Base-by-base conservation (phyloP, 2,329 filamentous ascomycete genomes). In the Sporothrix brasiliensis region DNA sequence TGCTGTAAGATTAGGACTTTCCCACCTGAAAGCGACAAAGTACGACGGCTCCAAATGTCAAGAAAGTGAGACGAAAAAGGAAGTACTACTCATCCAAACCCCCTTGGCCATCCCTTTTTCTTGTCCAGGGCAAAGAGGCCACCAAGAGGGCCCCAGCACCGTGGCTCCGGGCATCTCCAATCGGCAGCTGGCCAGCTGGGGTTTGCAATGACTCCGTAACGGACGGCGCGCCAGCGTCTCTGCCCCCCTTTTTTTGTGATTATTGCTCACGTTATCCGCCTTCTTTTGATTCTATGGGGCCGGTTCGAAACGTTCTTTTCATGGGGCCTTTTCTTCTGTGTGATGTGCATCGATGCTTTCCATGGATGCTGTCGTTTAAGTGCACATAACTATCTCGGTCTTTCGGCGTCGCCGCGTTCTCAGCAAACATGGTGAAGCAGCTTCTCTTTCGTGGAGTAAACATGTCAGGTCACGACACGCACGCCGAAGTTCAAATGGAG, bases 131-230 rank as follows among this genome's bases (percentile, higher is more conserved):
- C 41, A 44, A 44, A 34, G 34, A 34, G 34, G 34, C 34, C 34
- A 34, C 34, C 34, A 34, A 44, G 30, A 65, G 41, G 34, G 66
- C 27, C 44, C 68, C 70, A 72, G 21, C 54, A 67, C 63, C 70
- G 58, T 71, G 70, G 70, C 56, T 68, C 41, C 65, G 54, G 70
- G 70, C 70, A 69, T 68, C 68, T 72, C 49, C 19, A 72, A 72
- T 66, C 66, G 69, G 66, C 60, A 68, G 44, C 65, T 49, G 65
- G 47, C 19, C 53, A 56, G 44, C 65, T 49, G 24, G 24, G 47
- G 47, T 14, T 39, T 47, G 41, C 41, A 24, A 30, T 66, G 61
- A 19, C 58, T 61, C 58, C n/a, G 58, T 44, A 61, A 44, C 39
- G 41, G 39, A 61, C 39, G 39, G 58, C 39, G n/a, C 58, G n/a